Conservation (phyloP, 306 rosid genomes). For the Prunus dulcis region DNA sequence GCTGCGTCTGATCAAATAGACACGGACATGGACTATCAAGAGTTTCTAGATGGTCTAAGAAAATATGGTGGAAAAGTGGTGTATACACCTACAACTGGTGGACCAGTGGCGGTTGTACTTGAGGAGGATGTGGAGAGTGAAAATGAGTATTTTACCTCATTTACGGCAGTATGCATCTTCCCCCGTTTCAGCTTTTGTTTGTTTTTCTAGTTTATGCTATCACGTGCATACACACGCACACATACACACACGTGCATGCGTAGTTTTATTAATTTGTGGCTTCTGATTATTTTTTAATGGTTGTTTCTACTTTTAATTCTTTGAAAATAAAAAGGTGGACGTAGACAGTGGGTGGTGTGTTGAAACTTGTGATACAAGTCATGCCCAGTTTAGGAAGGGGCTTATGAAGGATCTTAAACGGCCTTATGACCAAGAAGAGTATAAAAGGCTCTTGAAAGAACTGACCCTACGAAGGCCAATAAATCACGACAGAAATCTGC, state of each 20-base stretch:
- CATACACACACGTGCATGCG: not conserved
- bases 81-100: conserved; percentile 8
- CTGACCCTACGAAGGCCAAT: conserved; percentile 17
- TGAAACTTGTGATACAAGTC: conserved; percentile 10
- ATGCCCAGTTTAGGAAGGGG: conserved; percentile 44
- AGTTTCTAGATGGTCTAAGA: conserved; percentile 13
- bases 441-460: not conserved
- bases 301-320: conserved; percentile 25
- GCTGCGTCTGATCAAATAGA: conserved; percentile 3
- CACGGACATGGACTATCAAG: conserved; percentile 30
- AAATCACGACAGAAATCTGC: conserved; percentile 30
- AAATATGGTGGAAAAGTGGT: conserved; percentile 15
- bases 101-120: conserved; percentile 7
- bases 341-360: conserved; percentile 5
- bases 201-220: conserved; percentile 1
- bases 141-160: conserved; percentile 29
- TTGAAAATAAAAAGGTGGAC: conserved; percentile 28
- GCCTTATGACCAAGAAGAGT: conserved; percentile 53
- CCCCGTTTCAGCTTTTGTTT: conserved; percentile 5
- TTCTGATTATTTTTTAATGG: not conserved
- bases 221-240: not conserved
- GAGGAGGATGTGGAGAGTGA: conserved; percentile 35
- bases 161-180: conserved; percentile 37
- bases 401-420: conserved; percentile 51
- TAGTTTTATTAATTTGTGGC: not conserved